Base-by-base conservation (phyloP, 2,329 filamentous ascomycete genomes). In the Iodosphaeria phyllophila region DNA sequence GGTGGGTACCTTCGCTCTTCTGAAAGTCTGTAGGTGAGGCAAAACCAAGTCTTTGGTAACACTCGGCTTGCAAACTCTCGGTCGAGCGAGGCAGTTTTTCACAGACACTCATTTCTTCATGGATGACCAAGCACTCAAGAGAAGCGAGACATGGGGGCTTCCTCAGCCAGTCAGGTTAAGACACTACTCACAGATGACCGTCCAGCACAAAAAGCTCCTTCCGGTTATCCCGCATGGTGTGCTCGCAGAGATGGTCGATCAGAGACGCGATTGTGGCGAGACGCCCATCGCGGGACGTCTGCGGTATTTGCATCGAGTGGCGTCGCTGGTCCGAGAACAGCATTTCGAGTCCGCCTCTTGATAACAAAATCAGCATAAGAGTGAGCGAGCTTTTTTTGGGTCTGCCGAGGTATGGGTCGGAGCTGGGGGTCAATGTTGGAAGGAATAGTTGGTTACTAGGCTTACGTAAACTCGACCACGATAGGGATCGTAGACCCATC, bases 131-230 rank as follows among this genome's bases (percentile, higher is more conserved):
- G n/a, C n/a, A n/a, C n/a, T n/a, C n/a, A n/a, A n/a, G n/a, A n/a
- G n/a, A n/a, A n/a, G n/a, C n/a, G n/a, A n/a, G n/a, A n/a, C n/a
- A n/a, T n/a, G n/a, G n/a, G n/a, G n/a, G n/a, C n/a, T n/a, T n/a
- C n/a, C n/a, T n/a, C n/a, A n/a, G n/a, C n/a, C n/a, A n/a, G n/a
- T n/a, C n/a, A n/a, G n/a, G n/a, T n/a, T n/a, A n/a, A n/a, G 23
- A 7, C 20, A 28, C 30, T 26, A 68, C 82, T 47, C 68, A 93
- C 86, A 95, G 74, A 40, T 83, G 73, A 39, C 64, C 71, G 34
- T 92, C 79, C 13, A 92, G 60, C 17, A 95, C 71, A 43, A 98
- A 95, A 29, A 95, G 60, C 29, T 95, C 86, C 44, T 76, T 78
- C 29, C 86, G 65, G 13, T 63, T 62, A 48, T 93, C 84, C 38